A percentile compares a stretch with the other conserved stretches of the same genome.
Evolutionary conservation across 352 stramenopile genomes (phyloP).

Genomic region (Phytophthora pinifolia): DNA sequence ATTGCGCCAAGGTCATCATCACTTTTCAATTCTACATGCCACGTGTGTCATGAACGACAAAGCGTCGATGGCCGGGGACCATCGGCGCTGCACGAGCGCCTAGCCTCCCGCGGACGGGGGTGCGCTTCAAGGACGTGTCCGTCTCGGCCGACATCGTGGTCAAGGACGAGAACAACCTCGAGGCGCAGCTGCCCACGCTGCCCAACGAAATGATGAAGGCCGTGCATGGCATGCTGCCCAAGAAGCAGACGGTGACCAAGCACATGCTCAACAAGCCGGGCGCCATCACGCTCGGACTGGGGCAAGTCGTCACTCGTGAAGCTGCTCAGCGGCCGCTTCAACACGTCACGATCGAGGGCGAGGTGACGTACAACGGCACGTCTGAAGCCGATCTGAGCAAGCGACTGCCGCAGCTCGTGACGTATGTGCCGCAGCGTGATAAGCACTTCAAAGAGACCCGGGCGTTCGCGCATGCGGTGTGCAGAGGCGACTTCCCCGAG

Average conservation of each 20-base stretch:
- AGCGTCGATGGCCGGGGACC: constrained; percentile 10
- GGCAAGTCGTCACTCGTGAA: constrained; percentile 26
- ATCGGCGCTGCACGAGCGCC: constrained; percentile 6
- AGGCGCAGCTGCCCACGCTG: constrained; percentile 27
- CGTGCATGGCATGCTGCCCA: constrained; percentile 19
- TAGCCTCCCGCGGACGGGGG: constrained; percentile 27
- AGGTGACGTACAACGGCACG: constrained; percentile 18
- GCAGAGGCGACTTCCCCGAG: no score
- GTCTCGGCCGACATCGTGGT: constrained; percentile 21
- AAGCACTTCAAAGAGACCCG: constrained; percentile 29
- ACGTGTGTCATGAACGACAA: no score
- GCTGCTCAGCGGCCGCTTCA: constrained; percentile 26
- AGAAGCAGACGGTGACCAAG: not conserved
- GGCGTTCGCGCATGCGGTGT: constrained; percentile 29
- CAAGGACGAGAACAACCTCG: constrained; percentile 1
- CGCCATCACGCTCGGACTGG: constrained; percentile 12
- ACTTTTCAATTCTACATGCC: no score
- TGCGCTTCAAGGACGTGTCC: constrained; percentile 13
- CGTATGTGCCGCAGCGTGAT: constrained; percentile 28
- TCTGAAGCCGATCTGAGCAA: constrained; percentile 5
- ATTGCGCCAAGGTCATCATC: no score
- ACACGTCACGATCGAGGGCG: constrained; percentile 16
- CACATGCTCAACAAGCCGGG: no score
- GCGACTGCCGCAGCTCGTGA: constrained; percentile 20
- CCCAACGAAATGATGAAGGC: constrained; percentile 18